phyloP scores from a whole-genome alignment of 306 rosid species.

The Fragaria iinumae region DNA sequence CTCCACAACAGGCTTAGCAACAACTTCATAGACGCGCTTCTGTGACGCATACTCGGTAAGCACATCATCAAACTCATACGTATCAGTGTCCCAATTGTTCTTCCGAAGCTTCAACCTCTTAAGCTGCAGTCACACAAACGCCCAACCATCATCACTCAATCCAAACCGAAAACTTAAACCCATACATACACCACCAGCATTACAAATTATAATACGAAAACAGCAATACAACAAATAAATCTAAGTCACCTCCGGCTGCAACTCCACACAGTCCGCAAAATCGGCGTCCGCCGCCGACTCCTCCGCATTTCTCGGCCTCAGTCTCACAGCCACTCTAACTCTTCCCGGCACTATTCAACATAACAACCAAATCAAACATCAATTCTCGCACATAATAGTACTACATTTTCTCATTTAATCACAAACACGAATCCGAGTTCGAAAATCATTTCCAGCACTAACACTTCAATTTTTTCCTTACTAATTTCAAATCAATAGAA shows the following conservation, averaged over 20 bases:
- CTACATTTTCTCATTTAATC: background rate
- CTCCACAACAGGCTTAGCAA: constrained; percentile 99
- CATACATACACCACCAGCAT: background rate
- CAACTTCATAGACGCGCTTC: constrained; percentile 97
- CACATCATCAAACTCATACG: constrained; percentile 90
- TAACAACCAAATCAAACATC: background rate
- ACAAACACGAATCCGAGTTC: background rate
- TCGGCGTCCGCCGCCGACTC: constrained; percentile 84
- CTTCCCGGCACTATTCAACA: constrained; percentile 69
- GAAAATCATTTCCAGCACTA: background rate
- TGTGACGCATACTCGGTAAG: constrained; percentile 90
- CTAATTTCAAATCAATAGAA: background rate
- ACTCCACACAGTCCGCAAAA: constrained; percentile 89
- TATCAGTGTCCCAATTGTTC: constrained; percentile 93
- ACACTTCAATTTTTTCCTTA: background rate
- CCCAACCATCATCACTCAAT: constrained; percentile 12
- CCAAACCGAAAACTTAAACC: background rate
- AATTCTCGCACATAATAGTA: background rate
- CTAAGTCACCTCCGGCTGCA: constrained; percentile 77
- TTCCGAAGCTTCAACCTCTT: constrained; percentile 89
- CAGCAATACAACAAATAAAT: constrained; percentile 15
- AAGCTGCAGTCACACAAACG: constrained; percentile 51
- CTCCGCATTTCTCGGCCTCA: constrained; percentile 84
- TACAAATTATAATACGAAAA: constrained; percentile 14
- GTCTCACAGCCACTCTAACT: constrained; percentile 92